Base-by-base conservation (phyloP, 2,329 filamentous ascomycete species). In the Metarhizium humberi region DNA sequence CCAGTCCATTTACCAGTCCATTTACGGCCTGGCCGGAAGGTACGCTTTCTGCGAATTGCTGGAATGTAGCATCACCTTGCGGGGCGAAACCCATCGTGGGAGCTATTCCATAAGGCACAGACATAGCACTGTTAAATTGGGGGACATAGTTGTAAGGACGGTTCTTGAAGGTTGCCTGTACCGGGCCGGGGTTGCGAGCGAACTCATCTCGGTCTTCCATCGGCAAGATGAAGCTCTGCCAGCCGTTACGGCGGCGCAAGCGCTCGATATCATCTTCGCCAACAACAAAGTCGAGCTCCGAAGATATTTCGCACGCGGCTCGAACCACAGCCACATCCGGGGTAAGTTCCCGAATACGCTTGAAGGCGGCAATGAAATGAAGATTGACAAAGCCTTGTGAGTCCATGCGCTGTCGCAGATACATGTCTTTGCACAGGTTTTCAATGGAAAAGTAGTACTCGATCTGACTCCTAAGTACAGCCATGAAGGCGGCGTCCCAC, bases 401-500 rank as follows among this genome's bases (percentile, higher is more conserved):
- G 67, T 99, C 92, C 94, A 99, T 97, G 63, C 92, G 86, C 64
- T 83, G 85, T 56, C 94, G 86, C 57, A 99, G 78, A 71, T 85
- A 97, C 65, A 89, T 79, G 66, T 99, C 94, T 72, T 96, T 96
- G 78, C 90, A 88, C 51, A 97, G 79, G 68, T 99, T 99, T 66
- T 96, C 89, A 32, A 96, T 81, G 0, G 92, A 97, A 73, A 99
- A 96, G 72, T 99, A 99, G 75, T 96, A 99, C 65, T 96, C 90
- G 42, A 91, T 80, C 66, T 80, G 75, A 60, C 67, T 68, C 54
- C 72, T 76, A 51, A 82, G 67, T 50, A 76, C 67, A 3, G 70
- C 62, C 42, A 77, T 50, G 16, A 69, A 52, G 59, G 70, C 61
- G 65, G 86, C 84, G 63, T 80, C 59, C 75, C 78, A 65, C 82